Evolutionary conservation across 148 eudicot species (phyloP).

Genomic region (Persicaria tinctoria): DNA sequence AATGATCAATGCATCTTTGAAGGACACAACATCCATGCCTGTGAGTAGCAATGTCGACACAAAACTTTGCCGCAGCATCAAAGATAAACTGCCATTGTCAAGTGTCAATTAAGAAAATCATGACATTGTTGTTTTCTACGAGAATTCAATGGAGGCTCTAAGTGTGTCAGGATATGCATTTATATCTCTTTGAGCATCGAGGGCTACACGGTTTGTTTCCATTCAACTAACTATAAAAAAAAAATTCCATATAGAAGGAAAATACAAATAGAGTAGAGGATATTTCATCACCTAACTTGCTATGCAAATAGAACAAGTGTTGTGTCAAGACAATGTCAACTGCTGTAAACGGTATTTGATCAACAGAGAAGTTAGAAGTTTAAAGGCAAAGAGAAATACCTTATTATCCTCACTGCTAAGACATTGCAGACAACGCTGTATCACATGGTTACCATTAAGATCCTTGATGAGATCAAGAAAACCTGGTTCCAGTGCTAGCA

Average conservation of each 20-base stretch:
- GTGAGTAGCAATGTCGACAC: slow-evolving; percentile 64
- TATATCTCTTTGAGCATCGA: neutral
- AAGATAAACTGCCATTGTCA: slow-evolving; percentile 45
- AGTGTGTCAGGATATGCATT: neutral
- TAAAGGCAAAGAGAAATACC: slow-evolving; percentile 26
- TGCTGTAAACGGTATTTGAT: neutral
- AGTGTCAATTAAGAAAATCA: neutral
- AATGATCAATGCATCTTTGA: slow-evolving; percentile 53
- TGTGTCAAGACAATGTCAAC: neutral
- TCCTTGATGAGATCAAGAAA: slow-evolving; percentile 63
- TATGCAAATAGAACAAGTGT: too few species aligned
- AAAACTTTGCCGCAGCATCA: slow-evolving; percentile 55
- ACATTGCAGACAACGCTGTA: slow-evolving; percentile 57
- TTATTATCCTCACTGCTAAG: slow-evolving; percentile 52
- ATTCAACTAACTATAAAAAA: neutral
- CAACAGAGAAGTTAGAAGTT: neutral
- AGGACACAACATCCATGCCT: slow-evolving; percentile 66
- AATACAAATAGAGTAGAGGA: neutral
- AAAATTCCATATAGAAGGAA: neutral
- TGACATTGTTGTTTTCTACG: neutral
- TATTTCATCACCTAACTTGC: neutral
- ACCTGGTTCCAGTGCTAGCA: slow-evolving; percentile 50
- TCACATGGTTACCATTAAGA: slow-evolving; percentile 71
- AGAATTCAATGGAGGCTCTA: neutral
- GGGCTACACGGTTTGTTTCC: neutral